phyloP scores from a whole-genome alignment of 2,329 filamentous ascomycete genomes.

The Metarhizium humberi region DNA sequence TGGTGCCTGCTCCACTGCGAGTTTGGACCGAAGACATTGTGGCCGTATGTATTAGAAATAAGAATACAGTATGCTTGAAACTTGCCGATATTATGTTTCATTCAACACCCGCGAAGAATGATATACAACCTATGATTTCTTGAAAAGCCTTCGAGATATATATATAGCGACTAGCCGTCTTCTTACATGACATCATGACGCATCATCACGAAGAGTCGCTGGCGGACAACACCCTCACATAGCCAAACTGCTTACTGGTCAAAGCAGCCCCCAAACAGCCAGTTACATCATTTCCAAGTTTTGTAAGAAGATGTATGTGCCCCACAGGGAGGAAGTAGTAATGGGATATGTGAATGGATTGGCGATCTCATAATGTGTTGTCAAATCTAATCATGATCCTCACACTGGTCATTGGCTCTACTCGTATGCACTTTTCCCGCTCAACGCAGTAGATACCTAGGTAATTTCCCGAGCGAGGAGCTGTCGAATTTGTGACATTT shows the following conservation, averaged over 20 bases:
- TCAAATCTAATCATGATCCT: no score
- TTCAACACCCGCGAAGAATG: background rate
- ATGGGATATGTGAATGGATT: no score
- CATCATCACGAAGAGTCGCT: background rate
- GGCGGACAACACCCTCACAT: background rate
- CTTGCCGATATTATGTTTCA: background rate
- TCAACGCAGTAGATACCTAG: no score
- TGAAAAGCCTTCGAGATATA: background rate
- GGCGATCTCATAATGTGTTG: no score
- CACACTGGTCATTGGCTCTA: no score
- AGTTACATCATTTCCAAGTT: conserved; percentile 2
- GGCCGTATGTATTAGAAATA: background rate
- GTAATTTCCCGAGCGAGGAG: no score
- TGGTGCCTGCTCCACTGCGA: conserved; percentile 4
- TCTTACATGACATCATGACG: conserved; percentile 2
- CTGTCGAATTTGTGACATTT: no score
- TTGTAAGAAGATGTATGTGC: background rate
- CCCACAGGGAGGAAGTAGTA: background rate
- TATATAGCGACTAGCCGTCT: background rate
- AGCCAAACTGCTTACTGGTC: background rate
- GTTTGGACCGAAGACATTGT: conserved; percentile 1
- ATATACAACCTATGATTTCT: background rate
- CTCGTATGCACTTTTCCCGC: no score
- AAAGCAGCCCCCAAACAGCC: background rate
- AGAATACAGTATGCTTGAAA: background rate